Evolutionary conservation across 2,329 filamentous ascomycete species (phyloP), one percentile per base, ranked within the genome.

Genomic region (Pseudopyrenochaeta lycopersici): DNA sequence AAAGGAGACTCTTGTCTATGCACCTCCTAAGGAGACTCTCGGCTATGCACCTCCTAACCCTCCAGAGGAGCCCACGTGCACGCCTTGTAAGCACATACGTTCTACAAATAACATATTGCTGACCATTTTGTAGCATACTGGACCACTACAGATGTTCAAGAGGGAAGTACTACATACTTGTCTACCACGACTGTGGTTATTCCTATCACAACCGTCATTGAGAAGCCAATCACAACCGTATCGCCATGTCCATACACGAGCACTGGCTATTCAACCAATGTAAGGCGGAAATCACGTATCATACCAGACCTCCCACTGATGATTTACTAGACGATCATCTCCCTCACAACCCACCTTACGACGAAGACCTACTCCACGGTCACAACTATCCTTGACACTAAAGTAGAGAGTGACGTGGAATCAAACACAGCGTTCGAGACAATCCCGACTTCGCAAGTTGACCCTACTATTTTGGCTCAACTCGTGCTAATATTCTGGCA

Each of bases 121-220:
- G 27, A 64, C 11, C 14, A 10, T 17, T 3, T 3, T 10, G 7
- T 33, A 63, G 62, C 57, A 2, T 63, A 62, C 48, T 46, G 17
- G 6, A 65, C 64, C 12, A 59, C 51, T 38, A 61, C 60, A 11
- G 53, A 41, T 5, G 36, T 53, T 1, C 55, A 49, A 1, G 46
- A 48, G 18, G 52, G 21, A 1, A 48, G 49, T 15, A 50, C 56
- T 10, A 65, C 61, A 12, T 52, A 56, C 18, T 21, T 60, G 17
- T 55, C 43, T 30, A 71, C 67, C 32, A 62, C 63, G 43, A 63
- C 60, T 17, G 41, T 56, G n/a, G 47, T 56, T 35, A 23, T 60
- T 18, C 60, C 67, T 1, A 31, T 59, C 38, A 61, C 64, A n/a
- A 58, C 46, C 27, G 55, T 62, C 20, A 50, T 31, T 10, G 49